A percentile compares a stretch with the other conserved stretches of the same genome.
Evolutionary conservation across 495 filamentous ascomycete genomes (phyloP).

Genomic region (Chaetomium tenue): DNA sequence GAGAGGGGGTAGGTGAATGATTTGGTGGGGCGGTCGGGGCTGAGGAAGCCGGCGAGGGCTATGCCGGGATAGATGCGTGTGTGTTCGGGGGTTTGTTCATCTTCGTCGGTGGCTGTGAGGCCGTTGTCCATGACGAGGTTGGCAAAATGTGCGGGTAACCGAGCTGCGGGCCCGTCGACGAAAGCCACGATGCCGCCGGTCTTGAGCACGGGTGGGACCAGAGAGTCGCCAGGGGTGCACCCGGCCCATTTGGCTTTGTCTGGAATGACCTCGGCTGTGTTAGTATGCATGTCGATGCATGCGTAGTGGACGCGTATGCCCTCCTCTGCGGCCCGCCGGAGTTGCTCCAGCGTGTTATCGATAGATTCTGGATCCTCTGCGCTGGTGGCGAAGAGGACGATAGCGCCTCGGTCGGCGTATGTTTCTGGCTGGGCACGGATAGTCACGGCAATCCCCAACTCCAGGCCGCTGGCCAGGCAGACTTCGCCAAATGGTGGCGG

Average conservation of each 20-base stretch:
- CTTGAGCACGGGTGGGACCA: slow-evolving; percentile 28
- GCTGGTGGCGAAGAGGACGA: slow-evolving; percentile 24
- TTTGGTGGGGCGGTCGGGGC: slow-evolving; percentile 10
- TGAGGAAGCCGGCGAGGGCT: slow-evolving; percentile 20
- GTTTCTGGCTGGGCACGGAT: slow-evolving; percentile 25
- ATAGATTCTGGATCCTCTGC: slow-evolving; percentile 5
- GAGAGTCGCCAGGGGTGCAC: slow-evolving; percentile 18
- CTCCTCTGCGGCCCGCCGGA: slow-evolving; percentile 23
- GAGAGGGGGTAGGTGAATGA: slow-evolving; percentile 21
- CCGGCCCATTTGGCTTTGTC: neutral
- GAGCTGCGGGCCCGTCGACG: slow-evolving; percentile 2
- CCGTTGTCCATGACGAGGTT: slow-evolving; percentile 26
- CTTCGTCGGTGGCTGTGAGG: slow-evolving; percentile 20
- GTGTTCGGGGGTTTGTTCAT: slow-evolving; percentile 3
- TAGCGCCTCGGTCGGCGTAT: slow-evolving; percentile 25
- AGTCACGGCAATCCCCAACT: slow-evolving; percentile 25
- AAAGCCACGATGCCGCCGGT: slow-evolving; percentile 28
- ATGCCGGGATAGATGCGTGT: slow-evolving; percentile 24
- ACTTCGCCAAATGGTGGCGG: neutral
- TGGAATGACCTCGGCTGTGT: neutral
- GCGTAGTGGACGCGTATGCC: slow-evolving; percentile 31
- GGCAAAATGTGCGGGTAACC: slow-evolving; percentile 14
- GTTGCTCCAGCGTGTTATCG: slow-evolving; percentile 12
- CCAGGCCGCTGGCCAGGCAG: slow-evolving; percentile 23
- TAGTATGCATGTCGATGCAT: slow-evolving; percentile 21